Base-by-base conservation (phyloP, 371 early-diverging fungal species). In the Syncephalastrum sp. region DNA sequence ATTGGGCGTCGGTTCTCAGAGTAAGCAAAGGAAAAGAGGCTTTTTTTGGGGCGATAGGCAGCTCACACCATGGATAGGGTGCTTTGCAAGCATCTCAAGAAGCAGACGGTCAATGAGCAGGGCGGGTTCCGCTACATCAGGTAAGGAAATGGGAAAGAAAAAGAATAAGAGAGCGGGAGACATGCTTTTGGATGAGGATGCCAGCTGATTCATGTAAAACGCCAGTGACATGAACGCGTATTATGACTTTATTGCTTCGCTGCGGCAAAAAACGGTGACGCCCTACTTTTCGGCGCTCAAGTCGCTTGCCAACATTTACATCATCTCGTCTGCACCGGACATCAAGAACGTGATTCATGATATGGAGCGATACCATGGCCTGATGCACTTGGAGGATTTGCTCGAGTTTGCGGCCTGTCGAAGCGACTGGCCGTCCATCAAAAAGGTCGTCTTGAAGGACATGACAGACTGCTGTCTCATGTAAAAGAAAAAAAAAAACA, bases 291-390 rank as follows among this genome's bases (percentile, higher is more conserved):
- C 83, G 6, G 95, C 93, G 0, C 75, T 97, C 43, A 95, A 95
- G 75, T 94, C 94, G 47, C 73, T 97, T 7, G 94, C 93, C 23
- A 94, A 96, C 62, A 77, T 96, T 44, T 97, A 88, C 60, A 88
- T 97, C 53, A 88, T 95, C 48, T 87, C 92, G 8, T 87, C 83
- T 13, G 87, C 93, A 5, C 74, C 78, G 13, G 94, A 94, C 69
- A 77, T 97, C 64, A 81, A 89, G 53, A 86, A 81, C 29, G 73
- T 97, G 54, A 83, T 96, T 47, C 91, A 93, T 64, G 96, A 96
- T 67, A 70, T 87, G 59, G 83, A 81, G 24, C 82, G 93, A 29
- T 97, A 89, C 57, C 88, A 92, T 59, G 94, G 93, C 6, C 79
- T 90, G 10, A 77, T 96, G 67, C 82, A 91, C 42, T 68, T 87